Percentiles rank a stretch among this genome's conserved stretches.
Conservation (phyloP, 2,329 filamentous ascomycete species). For the Aureobasidium sp. region DNA sequence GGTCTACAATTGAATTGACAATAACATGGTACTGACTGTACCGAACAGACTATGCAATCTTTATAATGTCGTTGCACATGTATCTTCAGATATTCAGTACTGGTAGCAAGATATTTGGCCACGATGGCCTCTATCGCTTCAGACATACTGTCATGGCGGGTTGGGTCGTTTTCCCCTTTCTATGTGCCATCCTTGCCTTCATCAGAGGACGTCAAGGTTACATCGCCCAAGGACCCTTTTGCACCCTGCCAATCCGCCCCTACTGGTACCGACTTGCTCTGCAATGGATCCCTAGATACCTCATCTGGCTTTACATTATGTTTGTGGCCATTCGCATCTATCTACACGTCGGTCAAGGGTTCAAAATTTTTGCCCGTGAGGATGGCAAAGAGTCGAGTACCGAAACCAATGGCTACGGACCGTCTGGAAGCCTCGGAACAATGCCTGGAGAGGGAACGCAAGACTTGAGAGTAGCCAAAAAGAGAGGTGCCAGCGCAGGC, state of each 20-base stretch:
- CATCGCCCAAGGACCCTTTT: constrained; percentile 58
- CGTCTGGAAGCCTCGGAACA: background rate
- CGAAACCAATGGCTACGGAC: background rate
- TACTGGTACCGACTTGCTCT: constrained; percentile 63
- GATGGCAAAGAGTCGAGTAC: constrained; percentile 21
- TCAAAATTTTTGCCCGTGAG: constrained; percentile 33
- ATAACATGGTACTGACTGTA: background rate
- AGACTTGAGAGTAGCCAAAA: background rate
- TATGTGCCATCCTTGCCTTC: constrained; percentile 59
- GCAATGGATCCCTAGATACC: constrained; percentile 66
- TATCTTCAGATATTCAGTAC: constrained; percentile 64
- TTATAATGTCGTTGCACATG: constrained; percentile 68
- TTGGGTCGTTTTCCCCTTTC: constrained; percentile 52
- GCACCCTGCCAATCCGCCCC: constrained; percentile 60
- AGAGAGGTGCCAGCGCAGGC: background rate
- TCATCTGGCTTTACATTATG: constrained; percentile 59
- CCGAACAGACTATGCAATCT: constrained; percentile 55
- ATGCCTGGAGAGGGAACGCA: background rate
- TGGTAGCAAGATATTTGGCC: constrained; percentile 33
- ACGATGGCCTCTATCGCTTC: constrained; percentile 63
- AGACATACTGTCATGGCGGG: constrained; percentile 52
- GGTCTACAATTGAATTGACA: background rate
- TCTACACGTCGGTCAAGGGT: constrained; percentile 51
- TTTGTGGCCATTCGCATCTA: constrained; percentile 64
- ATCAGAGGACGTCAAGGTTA: constrained; percentile 50